Evolutionary conservation across 306 rosid species (phyloP), one percentile per base, ranked within the genome.

Genomic region (Vigna mungo): DNA sequence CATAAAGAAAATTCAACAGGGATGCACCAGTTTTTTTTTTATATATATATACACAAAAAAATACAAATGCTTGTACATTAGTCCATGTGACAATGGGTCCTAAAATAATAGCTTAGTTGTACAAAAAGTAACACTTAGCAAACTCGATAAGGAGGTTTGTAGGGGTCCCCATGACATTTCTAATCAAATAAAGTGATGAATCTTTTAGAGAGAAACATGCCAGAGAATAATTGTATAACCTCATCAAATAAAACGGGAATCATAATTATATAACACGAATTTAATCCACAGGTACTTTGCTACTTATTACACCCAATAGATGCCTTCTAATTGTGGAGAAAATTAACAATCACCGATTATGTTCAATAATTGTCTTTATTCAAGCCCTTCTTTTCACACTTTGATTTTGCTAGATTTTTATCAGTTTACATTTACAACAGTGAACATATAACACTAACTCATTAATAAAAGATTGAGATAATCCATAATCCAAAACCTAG

Each of bases 21-120:
- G 8, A 66, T 73, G 72, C 59, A 30, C 34, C 52, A 55, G 15
- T 80, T n/a, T 73, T 73, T 15, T 49, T 51, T 52, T 10, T 20
- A 20, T 20, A 25, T 9, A n/a, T 36, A 6, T 39, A 39, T 34
- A 39, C 2, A 8, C 8, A 39, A 6, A 43, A 25, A 43, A 0
- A 34, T 34, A 34, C 37, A 60, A 65, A 43, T 68, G 68, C 15
- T 17, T 68, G 82, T 82, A 66, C 56, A 79, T 46, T 66, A 11
- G 55, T 47, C 68, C 89, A 85, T 82, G 86, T 82, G 80, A 63
- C 59, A 13, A 86, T 82, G 86, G 85, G 75, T 64, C 86, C 82
- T 64, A 59, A 77, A 77, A 61, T 60, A 60, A 76, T 84, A 54
- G 18, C 47, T 48, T 39, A 59, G 36, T 66, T 66, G 78, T 75